phyloP scores from a whole-genome alignment of 495 filamentous ascomycete genomes.

The Daldinia childiae region DNA sequence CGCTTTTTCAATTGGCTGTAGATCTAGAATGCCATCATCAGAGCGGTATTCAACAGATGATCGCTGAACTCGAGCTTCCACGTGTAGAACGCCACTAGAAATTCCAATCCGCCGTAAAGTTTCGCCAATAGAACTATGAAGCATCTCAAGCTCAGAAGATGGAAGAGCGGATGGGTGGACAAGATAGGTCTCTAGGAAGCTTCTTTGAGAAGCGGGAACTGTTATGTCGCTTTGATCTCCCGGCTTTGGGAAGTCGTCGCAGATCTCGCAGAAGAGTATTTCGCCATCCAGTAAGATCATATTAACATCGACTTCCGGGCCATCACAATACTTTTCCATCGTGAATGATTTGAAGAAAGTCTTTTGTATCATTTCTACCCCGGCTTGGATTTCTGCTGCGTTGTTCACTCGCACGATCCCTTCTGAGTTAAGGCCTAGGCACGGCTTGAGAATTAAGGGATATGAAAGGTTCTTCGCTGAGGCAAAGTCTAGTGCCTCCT shows the following conservation, averaged over 20 bases:
- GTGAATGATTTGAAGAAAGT: slow-evolving; percentile 37
- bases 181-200: slow-evolving; percentile 52
- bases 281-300: slow-evolving; percentile 60
- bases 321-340: slow-evolving; percentile 44
- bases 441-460: slow-evolving; percentile 60
- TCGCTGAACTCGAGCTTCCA: slow-evolving; percentile 42
- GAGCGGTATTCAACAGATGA: slow-evolving; percentile 39
- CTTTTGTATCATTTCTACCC: slow-evolving; percentile 43
- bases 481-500: slow-evolving; percentile 23
- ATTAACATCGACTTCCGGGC: slow-evolving; percentile 66
- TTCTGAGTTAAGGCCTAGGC: slow-evolving; percentile 53
- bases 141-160: slow-evolving; percentile 44
- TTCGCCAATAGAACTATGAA: slow-evolving; percentile 41
- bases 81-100: slow-evolving; percentile 42
- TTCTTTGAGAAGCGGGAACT: slow-evolving; percentile 39
- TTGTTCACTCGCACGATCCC: slow-evolving; percentile 54
- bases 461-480: slow-evolving; percentile 40
- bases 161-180: slow-evolving; percentile 55
- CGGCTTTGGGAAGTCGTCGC: slow-evolving; percentile 61
- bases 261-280: slow-evolving; percentile 60
- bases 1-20: slow-evolving; percentile 7
- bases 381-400: slow-evolving; percentile 40
- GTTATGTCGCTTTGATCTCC: slow-evolving; percentile 49
- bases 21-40: slow-evolving; percentile 26
- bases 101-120: slow-evolving; percentile 44